Conservation (phyloP, 1,284 basidiomycete genomes). For the Ceratobasidium sp. region DNA sequence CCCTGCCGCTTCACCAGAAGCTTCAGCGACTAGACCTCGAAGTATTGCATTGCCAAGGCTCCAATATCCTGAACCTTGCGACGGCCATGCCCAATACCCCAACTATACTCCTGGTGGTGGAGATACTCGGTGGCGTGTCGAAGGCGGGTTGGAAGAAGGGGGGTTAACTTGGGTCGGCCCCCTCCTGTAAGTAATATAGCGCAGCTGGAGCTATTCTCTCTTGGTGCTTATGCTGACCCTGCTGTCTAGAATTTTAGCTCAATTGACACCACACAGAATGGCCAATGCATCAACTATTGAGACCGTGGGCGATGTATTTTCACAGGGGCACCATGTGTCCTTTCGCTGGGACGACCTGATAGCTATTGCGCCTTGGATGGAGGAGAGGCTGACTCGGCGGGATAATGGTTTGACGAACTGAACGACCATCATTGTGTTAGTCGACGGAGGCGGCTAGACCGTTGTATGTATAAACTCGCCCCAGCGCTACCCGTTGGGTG, state of each 20-base stretch:
- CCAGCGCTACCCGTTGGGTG: background rate
- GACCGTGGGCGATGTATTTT: slow-evolving; percentile 32
- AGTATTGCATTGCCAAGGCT: slow-evolving; percentile 52
- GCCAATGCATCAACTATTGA: slow-evolving; percentile 47
- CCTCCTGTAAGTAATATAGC: slow-evolving; percentile 65
- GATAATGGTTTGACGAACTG: slow-evolving; percentile 15
- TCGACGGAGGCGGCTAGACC: too few relatives aligned
- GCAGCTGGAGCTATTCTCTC: background rate
- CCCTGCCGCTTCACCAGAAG: background rate
- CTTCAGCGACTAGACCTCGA: background rate
- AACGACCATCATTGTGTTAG: too few relatives aligned
- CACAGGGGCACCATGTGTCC: slow-evolving; percentile 56
- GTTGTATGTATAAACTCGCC: background rate
- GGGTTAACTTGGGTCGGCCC: slow-evolving; percentile 78
- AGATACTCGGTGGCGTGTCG: slow-evolving; percentile 69
- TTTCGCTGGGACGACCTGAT: slow-evolving; percentile 74
- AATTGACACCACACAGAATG: slow-evolving; percentile 64
- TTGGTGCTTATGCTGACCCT: background rate
- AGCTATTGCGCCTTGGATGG: slow-evolving; percentile 80
- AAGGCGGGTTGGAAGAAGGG: slow-evolving; percentile 65
- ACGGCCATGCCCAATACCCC: slow-evolving; percentile 70
- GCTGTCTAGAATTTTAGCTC: slow-evolving; percentile 68
- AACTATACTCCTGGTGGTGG: slow-evolving; percentile 73
- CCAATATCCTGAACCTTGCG: slow-evolving; percentile 66
- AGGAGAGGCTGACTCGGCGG: slow-evolving; percentile 55